Evolutionary conservation across 805 yeast species (phyloP).

Genomic region (Metschnikowia peoriensis): DNA sequence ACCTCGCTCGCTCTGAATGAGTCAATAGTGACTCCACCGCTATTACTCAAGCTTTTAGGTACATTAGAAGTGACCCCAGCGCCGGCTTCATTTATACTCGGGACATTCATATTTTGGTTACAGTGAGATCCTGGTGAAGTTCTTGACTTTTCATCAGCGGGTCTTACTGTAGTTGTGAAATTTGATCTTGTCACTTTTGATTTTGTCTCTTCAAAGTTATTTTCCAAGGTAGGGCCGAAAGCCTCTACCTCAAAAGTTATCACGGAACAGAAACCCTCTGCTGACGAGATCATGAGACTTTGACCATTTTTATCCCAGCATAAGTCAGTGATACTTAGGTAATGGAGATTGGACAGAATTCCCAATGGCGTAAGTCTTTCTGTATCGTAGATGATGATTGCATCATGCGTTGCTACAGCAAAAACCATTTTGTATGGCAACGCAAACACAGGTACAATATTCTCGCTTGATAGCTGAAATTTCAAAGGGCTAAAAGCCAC

Average conservation of each 20-base stretch:
- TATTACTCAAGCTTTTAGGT: no score
- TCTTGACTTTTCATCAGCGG: no score
- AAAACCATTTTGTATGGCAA: slow-evolving; percentile 80
- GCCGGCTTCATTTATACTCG: no score
- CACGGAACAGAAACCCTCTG: slow-evolving; percentile 89
- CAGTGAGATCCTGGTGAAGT: no score
- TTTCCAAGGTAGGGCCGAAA: slow-evolving; percentile 49
- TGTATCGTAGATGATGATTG: slow-evolving; percentile 80
- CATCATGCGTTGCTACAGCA: slow-evolving; percentile 91
- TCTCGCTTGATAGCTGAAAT: slow-evolving; percentile 31
- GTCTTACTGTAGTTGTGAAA: no score
- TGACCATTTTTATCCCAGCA: slow-evolving; percentile 81
- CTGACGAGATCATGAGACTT: slow-evolving; percentile 69
- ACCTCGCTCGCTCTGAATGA: not conserved
- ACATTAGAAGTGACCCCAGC: no score
- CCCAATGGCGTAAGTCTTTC: slow-evolving; percentile 68
- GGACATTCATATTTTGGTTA: no score
- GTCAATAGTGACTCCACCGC: no score
- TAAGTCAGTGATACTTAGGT: slow-evolving; percentile 83
- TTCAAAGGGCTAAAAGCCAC: slow-evolving; percentile 71
- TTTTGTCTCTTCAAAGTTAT: slow-evolving; percentile 13
- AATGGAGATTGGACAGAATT: slow-evolving; percentile 75
- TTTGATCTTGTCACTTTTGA: not conserved
- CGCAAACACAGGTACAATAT: slow-evolving; percentile 39
- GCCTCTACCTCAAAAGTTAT: slow-evolving; percentile 51